A percentile compares a stretch with the other conserved stretches of the same genome.
Evolutionary conservation across 163 green algal genomes (phyloP).

Genomic region (Picocystis sp.): DNA sequence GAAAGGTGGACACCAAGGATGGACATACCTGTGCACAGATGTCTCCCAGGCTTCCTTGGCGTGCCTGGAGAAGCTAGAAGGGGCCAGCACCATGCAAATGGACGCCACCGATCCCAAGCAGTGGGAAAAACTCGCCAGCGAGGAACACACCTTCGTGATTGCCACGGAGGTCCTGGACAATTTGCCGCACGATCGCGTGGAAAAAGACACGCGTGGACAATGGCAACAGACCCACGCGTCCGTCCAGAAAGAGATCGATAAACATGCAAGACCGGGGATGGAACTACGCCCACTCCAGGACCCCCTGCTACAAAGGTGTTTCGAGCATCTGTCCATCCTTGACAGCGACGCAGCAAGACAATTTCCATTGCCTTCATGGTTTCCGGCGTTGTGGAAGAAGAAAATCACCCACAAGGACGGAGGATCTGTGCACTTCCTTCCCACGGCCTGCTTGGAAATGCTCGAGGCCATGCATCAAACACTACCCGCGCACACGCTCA

Average conservation of each 20-base stretch:
- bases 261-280: background rate
- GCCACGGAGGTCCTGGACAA: slow-evolving; percentile 88
- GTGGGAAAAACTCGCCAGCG: background rate
- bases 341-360: too few relatives aligned
- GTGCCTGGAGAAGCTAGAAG: slow-evolving; percentile 1
- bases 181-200: slow-evolving; percentile 67
- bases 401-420: too few relatives aligned
- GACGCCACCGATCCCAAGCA: background rate
- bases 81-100: background rate
- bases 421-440: slow-evolving; percentile 17
- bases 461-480: slow-evolving; percentile 44
- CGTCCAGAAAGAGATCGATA: background rate
- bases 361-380: too few relatives aligned
- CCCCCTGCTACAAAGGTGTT: background rate
- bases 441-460: slow-evolving; percentile 45
- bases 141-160: slow-evolving; percentile 36
- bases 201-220: slow-evolving; percentile 3
- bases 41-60: too few relatives aligned
- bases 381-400: too few relatives aligned
- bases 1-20: background rate
- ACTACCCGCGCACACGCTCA: slow-evolving; percentile 41
- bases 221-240: slow-evolving; percentile 41
- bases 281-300: slow-evolving; percentile 1
- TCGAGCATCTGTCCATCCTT: background rate
- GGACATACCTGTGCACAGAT: background rate